Evolutionary conservation across 2,329 filamentous ascomycete species (phyloP).

Genomic region (Claviceps spartinae): DNA sequence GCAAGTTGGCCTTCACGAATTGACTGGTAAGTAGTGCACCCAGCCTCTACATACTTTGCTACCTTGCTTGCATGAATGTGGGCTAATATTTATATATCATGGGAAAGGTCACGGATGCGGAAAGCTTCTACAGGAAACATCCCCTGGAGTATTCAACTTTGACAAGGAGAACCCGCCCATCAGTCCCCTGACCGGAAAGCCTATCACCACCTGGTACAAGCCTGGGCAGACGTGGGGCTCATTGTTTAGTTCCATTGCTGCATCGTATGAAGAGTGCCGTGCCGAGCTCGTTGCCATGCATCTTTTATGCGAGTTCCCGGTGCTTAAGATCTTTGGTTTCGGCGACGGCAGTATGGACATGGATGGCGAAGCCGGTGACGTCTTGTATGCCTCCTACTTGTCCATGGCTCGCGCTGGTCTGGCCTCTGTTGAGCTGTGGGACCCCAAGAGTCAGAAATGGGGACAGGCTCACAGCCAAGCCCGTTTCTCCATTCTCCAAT

Average conservation of each 20-base stretch:
- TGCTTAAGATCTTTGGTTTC: conserved; percentile 84
- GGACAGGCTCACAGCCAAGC: conserved; percentile 87
- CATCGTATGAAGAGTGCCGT: conserved; percentile 86
- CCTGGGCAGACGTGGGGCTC: conserved; percentile 90
- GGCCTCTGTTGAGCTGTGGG: conserved; percentile 83
- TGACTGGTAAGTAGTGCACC: conserved; percentile 33
- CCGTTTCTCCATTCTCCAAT: conserved; percentile 74
- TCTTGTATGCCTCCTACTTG: conserved; percentile 79
- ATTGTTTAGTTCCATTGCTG: conserved; percentile 78
- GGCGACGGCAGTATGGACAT: conserved; percentile 65
- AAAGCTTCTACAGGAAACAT: conserved; percentile 83
- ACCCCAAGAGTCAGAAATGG: conserved; percentile 82
- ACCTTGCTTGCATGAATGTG: neutral
- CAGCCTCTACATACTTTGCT: neutral
- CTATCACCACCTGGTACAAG: conserved; percentile 76
- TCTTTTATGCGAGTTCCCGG: conserved; percentile 74
- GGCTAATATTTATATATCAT: conserved; percentile 6
- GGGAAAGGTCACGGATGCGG: conserved; percentile 68
- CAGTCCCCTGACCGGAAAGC: conserved; percentile 65
- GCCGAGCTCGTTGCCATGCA: conserved; percentile 92
- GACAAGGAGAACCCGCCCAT: conserved; percentile 68
- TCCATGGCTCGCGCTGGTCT: conserved; percentile 92
- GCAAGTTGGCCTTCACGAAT: conserved; percentile 87
- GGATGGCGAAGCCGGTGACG: conserved; percentile 63
- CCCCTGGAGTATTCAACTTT: conserved; percentile 75